Evolutionary conservation across 1,284 basidiomycete species (phyloP).

Genomic region (Rhodotorula sp.): DNA sequence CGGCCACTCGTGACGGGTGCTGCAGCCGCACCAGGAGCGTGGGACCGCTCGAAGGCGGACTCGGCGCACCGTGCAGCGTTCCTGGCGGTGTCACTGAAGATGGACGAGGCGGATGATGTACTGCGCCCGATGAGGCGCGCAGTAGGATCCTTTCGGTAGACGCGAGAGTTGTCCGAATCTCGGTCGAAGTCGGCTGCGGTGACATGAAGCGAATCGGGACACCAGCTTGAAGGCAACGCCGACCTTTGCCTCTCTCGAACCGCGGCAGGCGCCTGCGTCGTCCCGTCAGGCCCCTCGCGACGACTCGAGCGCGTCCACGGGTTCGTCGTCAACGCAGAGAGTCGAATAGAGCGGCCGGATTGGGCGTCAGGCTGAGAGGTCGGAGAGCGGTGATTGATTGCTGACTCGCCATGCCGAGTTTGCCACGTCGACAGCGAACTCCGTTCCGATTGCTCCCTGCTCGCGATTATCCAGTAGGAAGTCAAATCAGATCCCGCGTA

Average conservation of each 20-base stretch:
- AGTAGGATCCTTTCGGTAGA: conserved; percentile 14
- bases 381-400: not conserved
- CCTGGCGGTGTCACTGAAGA: conserved; percentile 8
- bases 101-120: conserved; percentile 5
- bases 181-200: not conserved
- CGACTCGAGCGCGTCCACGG: too few species aligned
- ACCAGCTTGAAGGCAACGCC: not conserved
- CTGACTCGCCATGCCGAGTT: not conserved
- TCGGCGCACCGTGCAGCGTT: too few species aligned
- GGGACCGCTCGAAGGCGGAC: too few species aligned
- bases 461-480: not conserved
- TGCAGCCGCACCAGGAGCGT: not conserved
- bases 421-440: conserved; percentile 24
- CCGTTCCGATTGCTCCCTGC: conserved; percentile 21
- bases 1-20: not conserved
- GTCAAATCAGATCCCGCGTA: too few species aligned
- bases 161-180: not conserved
- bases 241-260: not conserved
- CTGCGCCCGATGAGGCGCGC: conserved; percentile 13
- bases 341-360: not conserved
- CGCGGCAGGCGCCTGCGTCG: too few species aligned
- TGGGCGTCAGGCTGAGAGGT: not conserved
- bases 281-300: too few species aligned
- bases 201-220: not conserved
- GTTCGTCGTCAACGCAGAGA: not conserved